Conservation (phyloP, 139 green algal genomes). For the Trebouxia sp. region DNA sequence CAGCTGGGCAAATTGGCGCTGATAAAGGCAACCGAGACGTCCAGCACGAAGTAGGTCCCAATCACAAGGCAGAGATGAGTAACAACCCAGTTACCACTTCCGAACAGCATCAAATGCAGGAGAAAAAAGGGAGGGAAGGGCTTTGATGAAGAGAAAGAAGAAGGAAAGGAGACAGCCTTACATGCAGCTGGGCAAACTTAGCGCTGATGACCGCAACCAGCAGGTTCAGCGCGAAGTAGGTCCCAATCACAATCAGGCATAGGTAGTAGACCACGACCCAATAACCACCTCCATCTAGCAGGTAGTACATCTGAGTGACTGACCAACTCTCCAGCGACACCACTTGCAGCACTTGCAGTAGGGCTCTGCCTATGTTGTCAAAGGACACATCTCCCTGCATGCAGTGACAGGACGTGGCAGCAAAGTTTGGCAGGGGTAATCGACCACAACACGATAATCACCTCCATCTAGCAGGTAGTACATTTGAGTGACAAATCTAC, state of each 20-base stretch:
- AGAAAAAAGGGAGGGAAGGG: neutral
- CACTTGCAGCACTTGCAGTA: slow-evolving; percentile 78
- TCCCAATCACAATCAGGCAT: slow-evolving; percentile 69
- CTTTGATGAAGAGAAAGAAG: neutral
- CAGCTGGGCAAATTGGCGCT: slow-evolving; percentile 51
- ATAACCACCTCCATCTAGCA: slow-evolving; percentile 41
- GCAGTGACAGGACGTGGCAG: no score
- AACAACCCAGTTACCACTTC: neutral
- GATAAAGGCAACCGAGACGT: slow-evolving; percentile 68
- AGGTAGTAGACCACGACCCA: slow-evolving; percentile 74
- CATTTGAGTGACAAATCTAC: no score
- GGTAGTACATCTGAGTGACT: slow-evolving; percentile 59
- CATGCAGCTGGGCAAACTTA: slow-evolving; percentile 53
- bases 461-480: neutral
- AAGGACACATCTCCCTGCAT: slow-evolving; percentile 60
- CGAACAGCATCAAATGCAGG: neutral
- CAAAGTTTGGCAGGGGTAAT: no score
- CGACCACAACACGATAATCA: neutral
- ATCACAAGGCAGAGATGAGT: slow-evolving; percentile 43
- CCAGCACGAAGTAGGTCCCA: slow-evolving; percentile 72
- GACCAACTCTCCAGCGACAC: slow-evolving; percentile 68
- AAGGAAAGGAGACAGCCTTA: neutral
- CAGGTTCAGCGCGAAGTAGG: slow-evolving; percentile 79
- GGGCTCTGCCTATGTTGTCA: slow-evolving; percentile 75
- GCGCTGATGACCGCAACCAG: slow-evolving; percentile 61